Evolutionary conservation across 352 stramenopile species (phyloP), one percentile per base, ranked within the genome.

Genomic region (Globisporangium nagaii): DNA sequence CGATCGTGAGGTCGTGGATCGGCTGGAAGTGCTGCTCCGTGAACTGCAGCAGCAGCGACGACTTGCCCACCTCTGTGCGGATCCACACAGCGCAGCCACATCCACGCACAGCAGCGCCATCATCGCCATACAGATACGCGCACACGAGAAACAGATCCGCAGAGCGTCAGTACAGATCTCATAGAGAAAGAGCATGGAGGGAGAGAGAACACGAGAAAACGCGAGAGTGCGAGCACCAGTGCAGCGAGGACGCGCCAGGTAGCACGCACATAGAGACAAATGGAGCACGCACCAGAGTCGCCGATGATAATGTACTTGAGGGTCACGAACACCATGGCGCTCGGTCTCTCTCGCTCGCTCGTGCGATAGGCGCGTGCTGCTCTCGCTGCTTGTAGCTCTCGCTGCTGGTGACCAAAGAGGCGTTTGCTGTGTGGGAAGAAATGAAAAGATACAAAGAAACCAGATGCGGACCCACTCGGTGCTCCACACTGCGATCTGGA

Each of bases 281-380:
- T 2, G 22, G 4, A 41, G 13, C 1, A 58, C 63, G 57, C 44
- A 75, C 66, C 70, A 22, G 84, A 92, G 72, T 93, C 81, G 37
- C 84, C 84, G 41, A 93, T 93, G 75, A 93, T 92, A 44, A 93
- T 93, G 63, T 92, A 92, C 70, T 93, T 93, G 71, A 93, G 79
- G 64, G 84, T 91, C 54, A 93, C 81, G 47, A 93, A 93, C 30
- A 93, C 84, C 81, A 93, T 93, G 20, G 43, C 31, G 34, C 15
- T 10, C 13, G 7, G 4, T 19, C n/a, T 42, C 41, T 31, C 25
- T 30, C 20, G 22, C 15, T 28, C 3, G 3, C 3, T 46, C 6
- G 4, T 25, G 19, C 32, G 17, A 11, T 36, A 44, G 5, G 31
- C 22, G 24, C 11, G 31, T 12, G 48, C 24, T 34, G 48, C 22